A percentile compares a stretch with the other conserved stretches of the same genome.
phyloP scores from a whole-genome alignment of 139 green algal genomes.

The Monoraphidium neglectum region DNA sequence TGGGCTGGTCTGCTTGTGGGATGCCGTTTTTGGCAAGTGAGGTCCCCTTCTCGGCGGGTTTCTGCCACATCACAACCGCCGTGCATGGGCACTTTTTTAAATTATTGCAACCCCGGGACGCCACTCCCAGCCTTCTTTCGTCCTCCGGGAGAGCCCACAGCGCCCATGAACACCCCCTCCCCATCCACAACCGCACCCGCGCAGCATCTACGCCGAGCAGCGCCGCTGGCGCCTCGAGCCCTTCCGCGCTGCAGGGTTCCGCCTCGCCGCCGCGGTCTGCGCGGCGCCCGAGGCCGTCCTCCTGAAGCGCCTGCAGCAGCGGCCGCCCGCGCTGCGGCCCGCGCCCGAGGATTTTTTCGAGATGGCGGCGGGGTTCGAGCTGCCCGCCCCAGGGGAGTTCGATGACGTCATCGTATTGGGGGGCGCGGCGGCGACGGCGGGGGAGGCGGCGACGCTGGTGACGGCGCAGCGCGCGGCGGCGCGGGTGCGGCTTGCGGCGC shows the following conservation, averaged over 20 bases:
- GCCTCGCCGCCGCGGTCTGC: conserved; percentile 11
- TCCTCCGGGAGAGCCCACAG: too few species aligned
- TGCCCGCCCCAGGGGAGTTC: conserved; percentile 13
- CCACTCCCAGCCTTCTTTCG: too few species aligned
- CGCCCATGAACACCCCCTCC: too few species aligned
- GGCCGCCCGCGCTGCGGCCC: not conserved
- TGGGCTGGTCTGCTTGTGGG: not conserved
- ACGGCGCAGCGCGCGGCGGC: too few species aligned
- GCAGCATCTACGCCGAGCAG: conserved; percentile 18
- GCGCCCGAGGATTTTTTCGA: not conserved
- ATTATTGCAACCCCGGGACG: too few species aligned
- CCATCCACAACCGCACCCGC: not conserved
- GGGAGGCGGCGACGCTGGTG: not conserved
- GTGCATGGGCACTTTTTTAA: too few species aligned
- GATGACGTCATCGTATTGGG: not conserved
- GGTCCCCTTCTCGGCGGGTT: not conserved
- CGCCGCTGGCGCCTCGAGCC: not conserved
- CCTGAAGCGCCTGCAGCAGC: not conserved
- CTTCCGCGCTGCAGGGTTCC: conserved; percentile 36
- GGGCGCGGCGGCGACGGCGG: not conserved
- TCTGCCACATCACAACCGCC: not conserved
- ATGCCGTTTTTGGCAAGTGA: too few species aligned
- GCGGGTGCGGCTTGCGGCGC: not conserved
- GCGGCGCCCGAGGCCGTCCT: not conserved
- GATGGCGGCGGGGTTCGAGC: conserved; percentile 8